A percentile compares a stretch with the other conserved stretches of the same genome.
Conservation (phyloP, 768 basidiomycete genomes). For the Trametes elegans region DNA sequence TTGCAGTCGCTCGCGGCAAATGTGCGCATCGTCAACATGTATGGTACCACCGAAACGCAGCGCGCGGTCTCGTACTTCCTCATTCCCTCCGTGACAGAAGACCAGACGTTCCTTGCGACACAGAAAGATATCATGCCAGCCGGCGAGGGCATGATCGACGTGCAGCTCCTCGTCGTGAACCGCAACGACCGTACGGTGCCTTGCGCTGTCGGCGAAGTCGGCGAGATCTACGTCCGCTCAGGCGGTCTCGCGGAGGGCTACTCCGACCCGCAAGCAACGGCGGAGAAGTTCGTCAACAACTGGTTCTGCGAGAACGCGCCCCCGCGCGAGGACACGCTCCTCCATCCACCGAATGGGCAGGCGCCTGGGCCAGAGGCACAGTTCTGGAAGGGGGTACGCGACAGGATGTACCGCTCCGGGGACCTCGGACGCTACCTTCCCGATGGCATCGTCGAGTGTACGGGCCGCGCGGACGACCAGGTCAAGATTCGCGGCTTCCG, state of each 20-base stretch:
- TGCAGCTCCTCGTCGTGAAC: slow-evolving; percentile 96
- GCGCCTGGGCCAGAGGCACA: slow-evolving; percentile 69
- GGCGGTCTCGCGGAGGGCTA: slow-evolving; percentile 97
- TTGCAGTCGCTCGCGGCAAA: slow-evolving; percentile 91
- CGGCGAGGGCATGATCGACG: slow-evolving; percentile 95
- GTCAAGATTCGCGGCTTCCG: slow-evolving; percentile 99
- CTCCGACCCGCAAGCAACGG: slow-evolving; percentile 75
- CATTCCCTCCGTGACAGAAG: slow-evolving; percentile 79
- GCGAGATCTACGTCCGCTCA: slow-evolving; percentile 97
- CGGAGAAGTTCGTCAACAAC: slow-evolving; percentile 91
- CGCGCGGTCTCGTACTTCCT: slow-evolving; percentile 97
- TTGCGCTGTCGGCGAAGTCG: slow-evolving; percentile 94
- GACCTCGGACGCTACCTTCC: slow-evolving; percentile 95
- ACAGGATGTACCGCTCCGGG: slow-evolving; percentile 97
- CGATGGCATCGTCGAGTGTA: slow-evolving; percentile 92
- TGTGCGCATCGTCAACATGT: slow-evolving; percentile 98
- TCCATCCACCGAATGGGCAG: slow-evolving; percentile 48
- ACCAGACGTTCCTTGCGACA: slow-evolving; percentile 86
- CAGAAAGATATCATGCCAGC: slow-evolving; percentile 99
- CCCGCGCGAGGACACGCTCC: slow-evolving; percentile 68
- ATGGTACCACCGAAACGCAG: slow-evolving; percentile 98
- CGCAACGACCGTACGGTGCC: slow-evolving; percentile 78
- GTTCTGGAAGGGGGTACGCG: slow-evolving; percentile 93
- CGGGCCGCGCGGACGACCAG: slow-evolving; percentile 96
- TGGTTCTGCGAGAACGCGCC: slow-evolving; percentile 69